Evolutionary conservation across 2,329 filamentous ascomycete genomes (phyloP), one percentile per base, ranked within the genome.

Genomic region (Aspergillus glaucus): DNA sequence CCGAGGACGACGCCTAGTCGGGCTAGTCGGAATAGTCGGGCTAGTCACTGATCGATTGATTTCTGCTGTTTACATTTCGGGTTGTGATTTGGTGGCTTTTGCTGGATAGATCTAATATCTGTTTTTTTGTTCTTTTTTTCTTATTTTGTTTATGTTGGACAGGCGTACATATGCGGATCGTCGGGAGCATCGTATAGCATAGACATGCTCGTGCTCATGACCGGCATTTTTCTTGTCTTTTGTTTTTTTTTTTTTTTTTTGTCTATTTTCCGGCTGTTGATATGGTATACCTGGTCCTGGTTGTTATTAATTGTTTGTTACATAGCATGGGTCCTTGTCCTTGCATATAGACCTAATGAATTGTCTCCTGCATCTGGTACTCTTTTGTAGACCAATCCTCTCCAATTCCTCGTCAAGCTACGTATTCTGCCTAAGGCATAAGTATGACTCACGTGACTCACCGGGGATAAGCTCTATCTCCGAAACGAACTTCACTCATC

Each of bases 1-100:
- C 78, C 83, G 45, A 88, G 86, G 28, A 76, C 75, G n/a, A 77
- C 70, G 63, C 80, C 86, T 19, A 88, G 86, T 12, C 62, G 63
- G n/a, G 58, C 58, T 41, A 60, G 58, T 44, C 54, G 82, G 52
- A 68, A 77, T 55, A 82, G 65, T 46, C 36, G 36, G 7, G 15
- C 37, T 21, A 40, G 37, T 19, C 19, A 37, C 7, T 37, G 6
- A 19, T 19, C 12, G 19, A 15, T 15, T 15, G 15, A 15, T 19
- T 22, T 19, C 7, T 36, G 7, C 12, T 19, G 19, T 10, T 19
- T 22, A 40, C 37, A 40, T 41, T 67, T 51, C 62, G 12, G 32
- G 36, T 26, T 26, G 41, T 43, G 12, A 43, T 15, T 43, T 43
- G n/a, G 30, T 19, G 19, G 41, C 41, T 15, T 30, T 43, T 43